These are phyloP conservation scores for Ceratocystis huliohia DNA, from an alignment of 2,329 filamentous ascomycete genomes.

Conservation along the genomic window DNA sequence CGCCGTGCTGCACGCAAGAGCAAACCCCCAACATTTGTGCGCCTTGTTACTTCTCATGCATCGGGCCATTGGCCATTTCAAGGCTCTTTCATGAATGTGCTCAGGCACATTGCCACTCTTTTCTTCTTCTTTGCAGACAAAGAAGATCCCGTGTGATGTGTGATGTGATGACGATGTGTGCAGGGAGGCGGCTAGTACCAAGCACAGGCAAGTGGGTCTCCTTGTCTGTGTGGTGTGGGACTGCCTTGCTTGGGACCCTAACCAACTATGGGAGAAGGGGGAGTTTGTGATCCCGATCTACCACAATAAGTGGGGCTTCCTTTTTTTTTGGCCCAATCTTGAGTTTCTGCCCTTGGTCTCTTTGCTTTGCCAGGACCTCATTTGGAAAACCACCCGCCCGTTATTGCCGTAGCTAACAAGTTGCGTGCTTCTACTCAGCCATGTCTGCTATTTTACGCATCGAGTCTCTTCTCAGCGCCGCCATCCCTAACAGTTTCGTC, in stretches of 20 bases:
- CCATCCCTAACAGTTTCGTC: too few species aligned
- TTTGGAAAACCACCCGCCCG: background rate
- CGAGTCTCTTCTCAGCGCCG: too few species aligned
- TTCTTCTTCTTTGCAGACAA: background rate
- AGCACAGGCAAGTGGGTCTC: background rate
- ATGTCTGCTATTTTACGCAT: too few species aligned
- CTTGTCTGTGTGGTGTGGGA: background rate
- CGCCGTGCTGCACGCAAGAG: too few species aligned
- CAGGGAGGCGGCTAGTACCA: constrained; percentile 1
- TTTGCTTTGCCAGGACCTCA: background rate
- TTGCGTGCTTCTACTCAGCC: too few species aligned
- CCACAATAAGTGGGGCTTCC: constrained; percentile 1
- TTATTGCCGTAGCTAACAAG: too few species aligned
- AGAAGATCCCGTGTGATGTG: background rate
- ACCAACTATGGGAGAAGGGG: background rate
- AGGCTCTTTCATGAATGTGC: background rate
- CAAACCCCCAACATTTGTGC: too few species aligned
- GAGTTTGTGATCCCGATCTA: constrained; percentile 3
- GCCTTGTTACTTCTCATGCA: too few species aligned
- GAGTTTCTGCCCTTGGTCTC: background rate
- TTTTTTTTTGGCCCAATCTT: background rate
- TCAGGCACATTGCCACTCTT: background rate
- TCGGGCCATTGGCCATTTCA: too few species aligned
- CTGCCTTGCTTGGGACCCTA: constrained; percentile 1
- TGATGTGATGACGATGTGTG: constrained; percentile 10